Evolutionary conservation across 1,284 basidiomycete species (phyloP).

Genomic region (Pterulicium gracile): DNA sequence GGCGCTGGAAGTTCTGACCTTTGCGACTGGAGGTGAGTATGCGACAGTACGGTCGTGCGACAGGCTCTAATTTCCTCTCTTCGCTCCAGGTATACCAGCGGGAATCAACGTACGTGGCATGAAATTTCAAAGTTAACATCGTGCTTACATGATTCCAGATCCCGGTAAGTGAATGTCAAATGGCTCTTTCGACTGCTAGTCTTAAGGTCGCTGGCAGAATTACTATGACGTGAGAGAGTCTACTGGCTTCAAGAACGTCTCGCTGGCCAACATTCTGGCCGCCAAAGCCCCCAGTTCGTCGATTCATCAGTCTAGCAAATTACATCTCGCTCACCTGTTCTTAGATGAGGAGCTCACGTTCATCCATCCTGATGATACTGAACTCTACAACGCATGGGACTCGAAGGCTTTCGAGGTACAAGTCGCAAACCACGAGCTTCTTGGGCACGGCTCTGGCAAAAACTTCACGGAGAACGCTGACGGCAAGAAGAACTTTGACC

Average conservation of each 20-base stretch:
- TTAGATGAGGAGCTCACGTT: conserved; percentile 71
- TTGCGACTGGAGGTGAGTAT: conserved; percentile 64
- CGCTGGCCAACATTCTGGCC: conserved; percentile 71
- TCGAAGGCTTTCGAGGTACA: conserved; percentile 71
- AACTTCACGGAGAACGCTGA: conserved; percentile 65
- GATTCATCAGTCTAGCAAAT: not conserved
- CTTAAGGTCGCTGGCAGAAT: conserved; percentile 28
- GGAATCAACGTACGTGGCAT: conserved; percentile 59
- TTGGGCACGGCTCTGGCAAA: conserved; percentile 75
- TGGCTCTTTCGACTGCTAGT: not conserved
- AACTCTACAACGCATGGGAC: conserved; percentile 69
- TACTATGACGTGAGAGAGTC: conserved; percentile 75
- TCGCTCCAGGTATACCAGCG: conserved; percentile 55
- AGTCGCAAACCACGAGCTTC: conserved; percentile 77
- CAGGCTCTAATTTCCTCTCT: not conserved
- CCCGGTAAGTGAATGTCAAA: conserved; percentile 32
- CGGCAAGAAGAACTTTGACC: conserved; percentile 73
- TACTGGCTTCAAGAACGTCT: conserved; percentile 78
- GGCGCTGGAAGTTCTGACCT: conserved; percentile 68
- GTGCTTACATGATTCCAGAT: conserved; percentile 32
- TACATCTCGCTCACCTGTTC: conserved; percentile 2
- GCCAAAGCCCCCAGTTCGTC: conserved; percentile 71
- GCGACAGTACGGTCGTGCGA: not conserved
- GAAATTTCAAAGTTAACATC: conserved; percentile 2
- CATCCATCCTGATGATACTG: conserved; percentile 63